phyloP scores from a whole-genome alignment of 179 eudicot species.

The Carnegiea gigantea region DNA sequence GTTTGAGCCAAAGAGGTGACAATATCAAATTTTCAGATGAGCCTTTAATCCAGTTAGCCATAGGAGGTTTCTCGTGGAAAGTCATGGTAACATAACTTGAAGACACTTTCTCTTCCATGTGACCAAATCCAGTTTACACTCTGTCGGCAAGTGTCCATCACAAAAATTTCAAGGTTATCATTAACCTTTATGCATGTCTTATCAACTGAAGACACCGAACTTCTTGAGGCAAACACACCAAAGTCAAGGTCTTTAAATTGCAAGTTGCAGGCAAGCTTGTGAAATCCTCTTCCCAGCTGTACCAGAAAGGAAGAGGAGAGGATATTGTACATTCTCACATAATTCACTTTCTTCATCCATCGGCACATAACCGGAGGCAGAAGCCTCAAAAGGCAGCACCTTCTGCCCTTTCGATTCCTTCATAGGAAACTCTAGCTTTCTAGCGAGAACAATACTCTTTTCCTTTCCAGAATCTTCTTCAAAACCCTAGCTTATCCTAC shows the following conservation, averaged over 20 bases:
- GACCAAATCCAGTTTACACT: conserved; percentile 19
- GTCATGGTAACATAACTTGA: conserved; percentile 41
- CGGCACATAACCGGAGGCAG: conserved; percentile 16
- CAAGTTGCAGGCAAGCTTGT: conserved; percentile 16
- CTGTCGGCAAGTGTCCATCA: conserved; percentile 21
- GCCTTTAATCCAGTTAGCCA: conserved; percentile 32
- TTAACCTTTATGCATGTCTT: conserved; percentile 22
- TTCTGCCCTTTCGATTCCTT: conserved; percentile 24
- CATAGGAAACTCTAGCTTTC: conserved; percentile 28
- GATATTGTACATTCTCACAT: conserved; percentile 17
- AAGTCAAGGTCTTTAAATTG: conserved; percentile 15
- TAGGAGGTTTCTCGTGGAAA: conserved; percentile 55
- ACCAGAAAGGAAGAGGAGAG: neutral
- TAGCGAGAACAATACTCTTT: conserved; percentile 22
- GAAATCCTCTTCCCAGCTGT: conserved; percentile 17
- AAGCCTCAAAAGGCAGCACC: conserved; percentile 28
- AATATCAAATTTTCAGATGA: conserved; percentile 24
- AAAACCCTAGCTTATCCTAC: conserved; percentile 25
- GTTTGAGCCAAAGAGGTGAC: conserved; percentile 11
- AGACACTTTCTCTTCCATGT: conserved; percentile 28
- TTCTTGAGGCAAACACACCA: conserved; percentile 12
- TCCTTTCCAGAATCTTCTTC: conserved; percentile 29
- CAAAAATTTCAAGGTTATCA: conserved; percentile 9
- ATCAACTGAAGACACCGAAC: conserved; percentile 12
- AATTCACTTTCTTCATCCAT: conserved; percentile 20